Base-by-base conservation (phyloP, 345 rosid species). In the Pugionium dolabratum region DNA sequence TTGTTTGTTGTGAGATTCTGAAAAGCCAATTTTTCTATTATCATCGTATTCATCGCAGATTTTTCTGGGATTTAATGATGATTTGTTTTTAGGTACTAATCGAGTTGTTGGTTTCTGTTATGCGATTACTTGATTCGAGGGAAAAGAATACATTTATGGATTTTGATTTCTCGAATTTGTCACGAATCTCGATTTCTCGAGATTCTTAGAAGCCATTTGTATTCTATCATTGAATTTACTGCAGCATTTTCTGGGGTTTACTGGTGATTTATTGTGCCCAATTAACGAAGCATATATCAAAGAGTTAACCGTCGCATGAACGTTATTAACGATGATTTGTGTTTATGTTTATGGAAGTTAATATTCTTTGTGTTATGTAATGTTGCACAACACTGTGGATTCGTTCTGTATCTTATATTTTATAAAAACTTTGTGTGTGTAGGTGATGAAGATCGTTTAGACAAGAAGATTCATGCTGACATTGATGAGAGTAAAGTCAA, bases 401-500 rank as follows among this genome's bases (percentile, higher is more conserved):
- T 18, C 0, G 18, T 0, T 18, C 18, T 18, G 18, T 18, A 18
- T 18, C 18, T 18, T 18, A 18, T 18, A 18, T 18, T 18, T 18
- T 18, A 18, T 18, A 18, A 18, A 18, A 18, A 18, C 18, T 18
- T 27, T 44, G n/a, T 29, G 47, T 59, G 34, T 62, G 44, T 71
- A 49, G 71, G 71, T 58, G 37, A 68, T 40, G 36, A 18, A 57
- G 49, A 64, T 65, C 51, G 45, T 26, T 69, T 66, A 35, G 62
- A 52, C 56, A 72, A 62, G 59, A 84, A 77, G 71, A 64, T 70
- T 45, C 60, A 70, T 35, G 80, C 54, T 27, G 87, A 78, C 29
- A 72, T 80, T 7, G 81, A 80, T 55, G 83, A 71, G 66, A 76
- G 54, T 5, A 80, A 79, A 39, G 84, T 80, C 5, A 80, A 82